These are phyloP conservation scores for Fraxinus angustifolia DNA, from an alignment of 305 asterid species.

Conservation along the genomic window DNA sequence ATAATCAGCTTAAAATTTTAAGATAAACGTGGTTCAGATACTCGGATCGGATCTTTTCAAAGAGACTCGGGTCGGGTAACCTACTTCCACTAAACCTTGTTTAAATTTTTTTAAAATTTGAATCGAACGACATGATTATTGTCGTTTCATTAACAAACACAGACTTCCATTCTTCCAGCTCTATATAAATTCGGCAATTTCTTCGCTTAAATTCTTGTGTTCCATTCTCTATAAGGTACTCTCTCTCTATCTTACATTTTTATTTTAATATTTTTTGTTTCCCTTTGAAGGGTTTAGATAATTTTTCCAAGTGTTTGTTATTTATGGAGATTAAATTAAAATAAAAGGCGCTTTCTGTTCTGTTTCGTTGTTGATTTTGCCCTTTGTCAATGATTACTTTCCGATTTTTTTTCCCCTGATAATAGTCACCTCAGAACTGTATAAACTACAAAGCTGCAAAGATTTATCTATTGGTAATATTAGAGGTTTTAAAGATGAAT, in stretches of 20 bases:
- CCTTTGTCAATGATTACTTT: neutral
- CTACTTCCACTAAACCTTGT: neutral
- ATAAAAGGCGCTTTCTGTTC: neutral
- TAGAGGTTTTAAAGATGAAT: neutral
- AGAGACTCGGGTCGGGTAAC: neutral
- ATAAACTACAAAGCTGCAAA: neutral
- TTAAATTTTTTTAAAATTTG: neutral
- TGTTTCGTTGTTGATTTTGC: neutral
- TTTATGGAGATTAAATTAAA: neutral
- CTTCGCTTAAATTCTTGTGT: neutral
- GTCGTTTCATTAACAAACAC: neutral
- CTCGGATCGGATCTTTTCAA: neutral
- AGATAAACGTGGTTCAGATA: neutral
- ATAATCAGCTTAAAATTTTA: no score
- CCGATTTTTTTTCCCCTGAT: neutral
- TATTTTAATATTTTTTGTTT: neutral
- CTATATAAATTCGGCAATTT: neutral
- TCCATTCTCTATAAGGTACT: neutral
- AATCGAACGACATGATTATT: neutral
- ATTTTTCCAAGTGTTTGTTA: neutral
- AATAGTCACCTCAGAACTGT: neutral
- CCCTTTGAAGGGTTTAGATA: neutral
- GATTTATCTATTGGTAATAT: neutral
- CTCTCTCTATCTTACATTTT: neutral
- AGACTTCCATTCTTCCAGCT: neutral